Conservation (phyloP, 225 moss, liverwort and hornwort species). For the Polytrichum formosum region DNA sequence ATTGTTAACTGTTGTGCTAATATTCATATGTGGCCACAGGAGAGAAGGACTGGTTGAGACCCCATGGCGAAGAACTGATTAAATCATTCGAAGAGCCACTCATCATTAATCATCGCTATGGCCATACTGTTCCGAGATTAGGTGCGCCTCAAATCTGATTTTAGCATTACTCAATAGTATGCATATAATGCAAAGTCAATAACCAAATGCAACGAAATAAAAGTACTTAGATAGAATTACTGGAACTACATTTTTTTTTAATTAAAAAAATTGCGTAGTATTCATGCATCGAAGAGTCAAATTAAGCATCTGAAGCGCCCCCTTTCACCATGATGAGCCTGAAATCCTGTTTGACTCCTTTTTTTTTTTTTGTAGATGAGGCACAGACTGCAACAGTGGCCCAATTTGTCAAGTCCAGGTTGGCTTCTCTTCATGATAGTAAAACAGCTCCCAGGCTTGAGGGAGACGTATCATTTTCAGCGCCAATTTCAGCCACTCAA, state of each 20-base stretch:
- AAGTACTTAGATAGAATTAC: too few relatives aligned
- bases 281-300: too few relatives aligned
- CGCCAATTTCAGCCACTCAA: background rate
- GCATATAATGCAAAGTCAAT: too few relatives aligned
- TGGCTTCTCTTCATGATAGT: constrained; percentile 16
- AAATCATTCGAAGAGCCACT: constrained; percentile 50
- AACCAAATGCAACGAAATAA: too few relatives aligned
- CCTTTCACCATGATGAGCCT: background rate
- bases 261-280: too few relatives aligned
- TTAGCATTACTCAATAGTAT: too few relatives aligned
- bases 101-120: constrained; percentile 56
- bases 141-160: constrained; percentile 28
- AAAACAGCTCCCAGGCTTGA: background rate
- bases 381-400: constrained; percentile 27
- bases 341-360: background rate
- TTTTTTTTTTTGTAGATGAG: constrained; percentile 37
- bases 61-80: constrained; percentile 36
- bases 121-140: constrained; percentile 89
- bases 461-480: background rate
- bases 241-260: too few relatives aligned
- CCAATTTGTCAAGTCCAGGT: constrained; percentile 43
- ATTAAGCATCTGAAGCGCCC: too few relatives aligned
- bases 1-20: too few relatives aligned
- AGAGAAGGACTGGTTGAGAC: constrained; percentile 52
- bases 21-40: constrained; percentile 23